Evolutionary conservation across 768 basidiomycete species (phyloP), one percentile per base, ranked within the genome.

Genomic region (Trametes sanguinea): DNA sequence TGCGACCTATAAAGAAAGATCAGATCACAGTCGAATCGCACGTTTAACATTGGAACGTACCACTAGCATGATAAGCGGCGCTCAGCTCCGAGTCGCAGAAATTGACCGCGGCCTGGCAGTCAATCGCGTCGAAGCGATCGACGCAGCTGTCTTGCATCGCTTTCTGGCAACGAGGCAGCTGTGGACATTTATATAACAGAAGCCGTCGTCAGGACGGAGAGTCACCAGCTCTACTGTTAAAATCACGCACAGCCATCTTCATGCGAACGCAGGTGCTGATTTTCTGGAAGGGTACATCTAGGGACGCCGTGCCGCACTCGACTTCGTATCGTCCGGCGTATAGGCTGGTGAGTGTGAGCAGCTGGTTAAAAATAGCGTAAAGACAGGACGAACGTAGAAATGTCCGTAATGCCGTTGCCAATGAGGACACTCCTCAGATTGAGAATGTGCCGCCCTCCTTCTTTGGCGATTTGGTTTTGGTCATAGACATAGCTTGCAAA

Each of bases 401-500:
- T 74, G 65, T 88, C 86, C 2, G 84, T 87, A 63, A 83, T 77
- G 16, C 88, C 87, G 64, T 89, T 89, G 4, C 88, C 90, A 58
- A 93, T 92, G 71, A 92, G 76, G n/a, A 90, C 79, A 60, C 84
- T 87, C 57, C 83, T 76, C 4, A 94, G 76, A 70, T 92, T 92
- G 64, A 93, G 77, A 2, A 78, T 74, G 67, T 65, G 78, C 67
- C 73, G 81, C 62, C 80, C 87, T 14, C 70, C 81, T n/a, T 79
- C 72, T 43, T 77, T 72, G 9, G 88, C 77, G 32, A 77, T 70
- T 50, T 73, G 67, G 71, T 94, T 93, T 66, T 87, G 84, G 73
- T 94, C 92, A 51, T 86, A 83, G 10, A 94, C 85, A 35, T 87
- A 86, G 14, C 88, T 81, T 0, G 90, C 92, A 64, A 94, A 94